Conservation (phyloP, 2,329 filamentous ascomycete species). For the Fusarium nygamai region DNA sequence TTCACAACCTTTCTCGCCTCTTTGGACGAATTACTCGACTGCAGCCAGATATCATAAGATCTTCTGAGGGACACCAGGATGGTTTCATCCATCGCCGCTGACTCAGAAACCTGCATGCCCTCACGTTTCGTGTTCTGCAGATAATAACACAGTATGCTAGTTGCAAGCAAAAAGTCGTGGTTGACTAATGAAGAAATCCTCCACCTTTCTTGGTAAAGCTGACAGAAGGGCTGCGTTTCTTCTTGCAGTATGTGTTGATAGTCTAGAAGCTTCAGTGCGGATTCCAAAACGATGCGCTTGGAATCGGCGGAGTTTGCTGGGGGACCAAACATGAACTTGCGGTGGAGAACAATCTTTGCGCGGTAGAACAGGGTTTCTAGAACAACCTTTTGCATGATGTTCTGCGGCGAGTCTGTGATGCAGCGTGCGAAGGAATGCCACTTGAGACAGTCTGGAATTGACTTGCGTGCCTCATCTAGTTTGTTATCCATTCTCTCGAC, state of each 20-base stretch:
- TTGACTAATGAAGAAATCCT: conserved; percentile 1
- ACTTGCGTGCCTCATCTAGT: background rate
- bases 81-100: background rate
- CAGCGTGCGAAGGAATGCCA: conserved; percentile 7
- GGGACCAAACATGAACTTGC: background rate
- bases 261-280: conserved; percentile 6
- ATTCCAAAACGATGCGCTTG: conserved; percentile 1
- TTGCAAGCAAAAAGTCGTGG: conserved; percentile 1
- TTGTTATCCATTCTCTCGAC: conserved; percentile 9
- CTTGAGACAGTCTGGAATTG: background rate
- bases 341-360: conserved; percentile 9
- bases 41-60: conserved; percentile 8
- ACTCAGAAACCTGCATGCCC: background rate
- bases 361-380: background rate
- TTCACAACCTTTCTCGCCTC: conserved; percentile 3
- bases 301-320: background rate
- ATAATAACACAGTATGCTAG: background rate
- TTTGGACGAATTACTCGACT: background rate
- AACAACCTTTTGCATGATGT: background rate
- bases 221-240: conserved; percentile 1
- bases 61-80: background rate
- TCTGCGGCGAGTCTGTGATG: conserved; percentile 9
- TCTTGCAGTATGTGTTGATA: conserved; percentile 13
- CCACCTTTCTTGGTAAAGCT: conserved; percentile 14
- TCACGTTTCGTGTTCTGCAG: background rate